Evolutionary conservation across 2,329 filamentous ascomycete genomes (phyloP).

Genomic region (Penicillium freii): DNA sequence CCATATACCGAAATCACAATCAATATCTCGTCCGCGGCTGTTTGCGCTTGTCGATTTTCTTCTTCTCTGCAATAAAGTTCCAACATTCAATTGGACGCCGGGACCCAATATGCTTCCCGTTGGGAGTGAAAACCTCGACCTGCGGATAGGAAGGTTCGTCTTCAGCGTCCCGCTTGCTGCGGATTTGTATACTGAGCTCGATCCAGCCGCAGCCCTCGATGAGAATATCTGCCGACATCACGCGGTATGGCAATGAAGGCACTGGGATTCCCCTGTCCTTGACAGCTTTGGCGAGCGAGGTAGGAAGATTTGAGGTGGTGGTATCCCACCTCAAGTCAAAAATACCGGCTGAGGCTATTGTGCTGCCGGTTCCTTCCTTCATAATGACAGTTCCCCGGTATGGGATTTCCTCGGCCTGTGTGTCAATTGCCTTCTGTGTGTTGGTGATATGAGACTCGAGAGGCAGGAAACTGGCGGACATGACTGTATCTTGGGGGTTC

Average conservation of each 20-base stretch:
- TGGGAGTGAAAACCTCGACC: constrained; percentile 80
- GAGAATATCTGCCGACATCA: constrained; percentile 78
- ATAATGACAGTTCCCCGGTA: constrained; percentile 64
- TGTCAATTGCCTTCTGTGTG: constrained; percentile 73
- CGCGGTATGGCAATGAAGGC: constrained; percentile 66
- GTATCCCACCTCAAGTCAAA: constrained; percentile 79
- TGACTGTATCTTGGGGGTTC: constrained; percentile 62
- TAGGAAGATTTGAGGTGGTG: constrained; percentile 73
- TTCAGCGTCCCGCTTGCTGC: constrained; percentile 49
- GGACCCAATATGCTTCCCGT: constrained; percentile 71
- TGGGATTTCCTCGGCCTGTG: constrained; percentile 64
- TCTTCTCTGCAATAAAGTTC: constrained; percentile 34
- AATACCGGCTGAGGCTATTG: constrained; percentile 67
- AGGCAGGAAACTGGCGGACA: constrained; percentile 85
- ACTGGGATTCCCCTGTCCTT: constrained; percentile 58
- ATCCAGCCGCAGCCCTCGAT: constrained; percentile 94
- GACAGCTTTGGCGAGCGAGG: constrained; percentile 65
- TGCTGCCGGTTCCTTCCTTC: constrained; percentile 55
- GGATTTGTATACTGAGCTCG: constrained; percentile 79
- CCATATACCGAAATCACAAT: not conserved
- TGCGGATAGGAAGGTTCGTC: constrained; percentile 50
- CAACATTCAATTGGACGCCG: constrained; percentile 36
- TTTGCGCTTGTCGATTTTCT: constrained; percentile 32
- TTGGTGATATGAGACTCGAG: constrained; percentile 72
- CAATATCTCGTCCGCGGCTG: constrained; percentile 18